phyloP scores from a whole-genome alignment of 1,284 basidiomycete genomes.

The Peniophora sp. region DNA sequence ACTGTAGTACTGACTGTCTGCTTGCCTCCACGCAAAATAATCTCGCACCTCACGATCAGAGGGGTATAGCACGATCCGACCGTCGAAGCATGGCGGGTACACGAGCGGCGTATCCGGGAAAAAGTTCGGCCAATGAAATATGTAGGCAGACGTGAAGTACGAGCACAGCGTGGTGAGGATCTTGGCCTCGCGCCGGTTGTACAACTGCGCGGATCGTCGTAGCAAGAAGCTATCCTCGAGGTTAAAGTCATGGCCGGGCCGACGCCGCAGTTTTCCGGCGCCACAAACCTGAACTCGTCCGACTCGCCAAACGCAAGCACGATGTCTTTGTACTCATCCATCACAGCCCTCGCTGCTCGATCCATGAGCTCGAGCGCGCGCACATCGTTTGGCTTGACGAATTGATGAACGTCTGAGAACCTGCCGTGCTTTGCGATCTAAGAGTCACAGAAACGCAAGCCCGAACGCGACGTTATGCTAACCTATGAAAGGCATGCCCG shows the following conservation, averaged over 20 bases:
- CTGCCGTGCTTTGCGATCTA: slow-evolving; percentile 29
- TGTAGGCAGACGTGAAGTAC: slow-evolving; percentile 88
- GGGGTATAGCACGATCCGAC: slow-evolving; percentile 84
- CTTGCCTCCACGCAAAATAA: slow-evolving; percentile 95
- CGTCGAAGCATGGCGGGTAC: slow-evolving; percentile 91
- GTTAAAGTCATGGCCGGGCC: not conserved
- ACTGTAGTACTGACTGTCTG: slow-evolving; percentile 69
- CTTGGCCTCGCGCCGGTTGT: slow-evolving; percentile 84
- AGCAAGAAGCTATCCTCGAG: slow-evolving; percentile 69
- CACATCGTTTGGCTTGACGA: slow-evolving; percentile 88
- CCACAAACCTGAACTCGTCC: slow-evolving; percentile 83
- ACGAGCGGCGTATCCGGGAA: slow-evolving; percentile 67
- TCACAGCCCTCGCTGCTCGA: slow-evolving; percentile 73
- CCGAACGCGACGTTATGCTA: slow-evolving; percentile 13
- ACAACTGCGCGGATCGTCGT: slow-evolving; percentile 66
- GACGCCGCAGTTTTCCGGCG: not conserved
- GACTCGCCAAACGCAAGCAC: slow-evolving; percentile 91
- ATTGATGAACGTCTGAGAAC: slow-evolving; percentile 79
- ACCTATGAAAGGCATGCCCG: slow-evolving; percentile 94
- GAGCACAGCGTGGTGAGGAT: slow-evolving; percentile 87
- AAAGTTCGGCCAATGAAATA: slow-evolving; percentile 78
- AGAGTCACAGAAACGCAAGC: not conserved
- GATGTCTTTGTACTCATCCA: slow-evolving; percentile 79
- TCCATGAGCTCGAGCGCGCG: slow-evolving; percentile 91
- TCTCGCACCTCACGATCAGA: slow-evolving; percentile 68